Conservation (phyloP, 495 filamentous ascomycete genomes). For the Durotheca rogersii region DNA sequence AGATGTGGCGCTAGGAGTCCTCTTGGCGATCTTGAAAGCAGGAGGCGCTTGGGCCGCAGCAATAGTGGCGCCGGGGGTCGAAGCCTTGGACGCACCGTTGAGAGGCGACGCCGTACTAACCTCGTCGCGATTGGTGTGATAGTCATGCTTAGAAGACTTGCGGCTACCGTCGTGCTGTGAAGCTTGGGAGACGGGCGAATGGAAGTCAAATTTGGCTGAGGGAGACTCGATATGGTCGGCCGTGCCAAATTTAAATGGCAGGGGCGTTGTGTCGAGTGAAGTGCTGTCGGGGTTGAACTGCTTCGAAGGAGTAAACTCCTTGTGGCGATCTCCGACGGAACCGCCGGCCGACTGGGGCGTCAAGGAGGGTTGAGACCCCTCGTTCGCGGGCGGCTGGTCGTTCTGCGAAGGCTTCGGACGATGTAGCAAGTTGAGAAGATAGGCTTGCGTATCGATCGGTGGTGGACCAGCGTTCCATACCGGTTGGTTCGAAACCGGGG, state of each 20-base stretch:
- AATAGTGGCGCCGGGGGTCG: constrained; percentile 41
- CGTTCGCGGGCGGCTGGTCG: constrained; percentile 40
- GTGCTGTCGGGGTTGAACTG: constrained; percentile 15
- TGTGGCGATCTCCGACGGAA: constrained; percentile 24
- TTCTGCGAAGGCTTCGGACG: constrained; percentile 55
- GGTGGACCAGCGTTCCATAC: constrained; percentile 46
- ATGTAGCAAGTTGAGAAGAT: constrained; percentile 54
- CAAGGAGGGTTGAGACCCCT: constrained; percentile 42
- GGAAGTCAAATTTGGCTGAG: constrained; percentile 39
- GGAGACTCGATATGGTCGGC: constrained; percentile 37
- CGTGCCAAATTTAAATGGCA: constrained; percentile 41
- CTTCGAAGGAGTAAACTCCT: constrained; percentile 24
- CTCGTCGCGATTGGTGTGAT: constrained; percentile 38
- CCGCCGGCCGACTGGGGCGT: constrained; percentile 42
- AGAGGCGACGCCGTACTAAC: constrained; percentile 37
- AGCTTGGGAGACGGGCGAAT: constrained; percentile 43
- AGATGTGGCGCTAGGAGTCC: constrained; percentile 35
- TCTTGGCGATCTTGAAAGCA: constrained; percentile 42
- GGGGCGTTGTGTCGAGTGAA: constrained; percentile 25
- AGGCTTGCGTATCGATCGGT: constrained; percentile 50
- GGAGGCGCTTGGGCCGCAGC: constrained; percentile 25
- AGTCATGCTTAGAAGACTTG: constrained; percentile 30
- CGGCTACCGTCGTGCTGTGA: constrained; percentile 35
- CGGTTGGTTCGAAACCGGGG: constrained; percentile 33
- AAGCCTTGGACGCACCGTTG: constrained; percentile 44